A percentile compares a stretch with the other conserved stretches of the same genome.
Evolutionary conservation across 2,329 filamentous ascomycete species (phyloP).

Genomic region (Arachnopeziza araneosa): DNA sequence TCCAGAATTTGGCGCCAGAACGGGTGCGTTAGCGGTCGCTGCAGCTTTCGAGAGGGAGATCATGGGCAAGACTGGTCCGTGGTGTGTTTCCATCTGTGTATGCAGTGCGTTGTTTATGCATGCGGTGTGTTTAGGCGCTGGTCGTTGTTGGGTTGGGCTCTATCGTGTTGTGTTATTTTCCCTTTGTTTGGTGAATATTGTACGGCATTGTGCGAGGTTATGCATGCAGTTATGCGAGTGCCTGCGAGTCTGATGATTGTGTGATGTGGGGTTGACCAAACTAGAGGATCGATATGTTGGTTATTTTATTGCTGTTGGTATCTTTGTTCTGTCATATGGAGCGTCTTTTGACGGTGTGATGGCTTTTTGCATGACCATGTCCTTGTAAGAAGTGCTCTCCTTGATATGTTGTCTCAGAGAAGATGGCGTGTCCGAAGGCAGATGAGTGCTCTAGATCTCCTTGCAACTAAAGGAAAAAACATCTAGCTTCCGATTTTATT

Average conservation of each 20-base stretch:
- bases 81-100: background rate
- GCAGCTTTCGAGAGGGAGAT: conserved; percentile 26
- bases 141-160: too few species aligned
- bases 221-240: too few species aligned
- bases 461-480: background rate
- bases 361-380: background rate
- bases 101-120: background rate
- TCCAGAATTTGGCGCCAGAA: conserved; percentile 30
- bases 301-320: background rate
- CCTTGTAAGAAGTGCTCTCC: background rate
- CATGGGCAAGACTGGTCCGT: conserved; percentile 28
- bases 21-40: conserved; percentile 32
- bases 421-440: background rate
- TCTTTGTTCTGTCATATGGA: background rate
- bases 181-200: too few species aligned
- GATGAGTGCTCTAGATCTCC: too few species aligned
- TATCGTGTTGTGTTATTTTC: too few species aligned
- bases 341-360: background rate
- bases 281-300: background rate
- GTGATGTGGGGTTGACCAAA: too few species aligned
- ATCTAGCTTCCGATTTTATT: background rate
- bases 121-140: background rate
- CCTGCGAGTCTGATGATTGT: too few species aligned
- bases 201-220: too few species aligned
- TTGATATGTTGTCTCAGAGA: background rate